Percentiles rank a stretch among this genome's conserved stretches.
Conservation (phyloP, 2,329 filamentous ascomycete species). For the Rhexocercosporidium sp. region DNA sequence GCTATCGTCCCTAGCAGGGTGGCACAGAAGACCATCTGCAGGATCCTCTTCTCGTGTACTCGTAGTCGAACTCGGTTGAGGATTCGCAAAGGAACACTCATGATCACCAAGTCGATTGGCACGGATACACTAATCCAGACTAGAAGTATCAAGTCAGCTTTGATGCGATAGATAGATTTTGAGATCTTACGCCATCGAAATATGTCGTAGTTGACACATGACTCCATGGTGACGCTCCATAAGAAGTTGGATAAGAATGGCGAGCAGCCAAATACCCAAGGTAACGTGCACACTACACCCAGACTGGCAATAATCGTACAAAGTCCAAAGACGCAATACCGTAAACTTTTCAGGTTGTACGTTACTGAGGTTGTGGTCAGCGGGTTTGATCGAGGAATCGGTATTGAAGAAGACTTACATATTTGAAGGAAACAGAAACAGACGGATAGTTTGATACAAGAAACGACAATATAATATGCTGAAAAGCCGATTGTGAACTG, state of each 20-base stretch:
- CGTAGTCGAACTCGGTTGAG: constrained; percentile 34
- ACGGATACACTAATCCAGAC: constrained; percentile 40
- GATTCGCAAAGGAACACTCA: constrained; percentile 37
- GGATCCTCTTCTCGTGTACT: constrained; percentile 33
- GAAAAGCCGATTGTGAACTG: constrained; percentile 36
- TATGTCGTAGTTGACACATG: constrained; percentile 40
- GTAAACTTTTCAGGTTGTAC: constrained; percentile 31
- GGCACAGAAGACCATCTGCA: constrained; percentile 39
- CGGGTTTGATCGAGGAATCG: background rate
- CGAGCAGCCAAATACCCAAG: constrained; percentile 37
- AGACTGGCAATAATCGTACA: constrained; percentile 35
- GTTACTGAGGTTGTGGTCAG: constrained; percentile 31
- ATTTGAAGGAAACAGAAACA: constrained; percentile 41
- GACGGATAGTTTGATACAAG: constrained; percentile 41
- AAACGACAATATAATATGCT: constrained; percentile 38
- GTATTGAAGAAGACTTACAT: constrained; percentile 27
- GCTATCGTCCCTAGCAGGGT: constrained; percentile 39
- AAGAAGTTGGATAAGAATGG: constrained; percentile 39
- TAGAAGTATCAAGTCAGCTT: constrained; percentile 14
- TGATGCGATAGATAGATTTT: background rate
- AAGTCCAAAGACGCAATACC: constrained; percentile 34
- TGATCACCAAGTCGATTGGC: constrained; percentile 37
- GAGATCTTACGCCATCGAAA: constrained; percentile 38
- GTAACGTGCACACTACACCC: constrained; percentile 30
- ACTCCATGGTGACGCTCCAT: constrained; percentile 30